Evolutionary conservation across 805 yeast species (phyloP).

Genomic region (Kodamaea restingae): DNA sequence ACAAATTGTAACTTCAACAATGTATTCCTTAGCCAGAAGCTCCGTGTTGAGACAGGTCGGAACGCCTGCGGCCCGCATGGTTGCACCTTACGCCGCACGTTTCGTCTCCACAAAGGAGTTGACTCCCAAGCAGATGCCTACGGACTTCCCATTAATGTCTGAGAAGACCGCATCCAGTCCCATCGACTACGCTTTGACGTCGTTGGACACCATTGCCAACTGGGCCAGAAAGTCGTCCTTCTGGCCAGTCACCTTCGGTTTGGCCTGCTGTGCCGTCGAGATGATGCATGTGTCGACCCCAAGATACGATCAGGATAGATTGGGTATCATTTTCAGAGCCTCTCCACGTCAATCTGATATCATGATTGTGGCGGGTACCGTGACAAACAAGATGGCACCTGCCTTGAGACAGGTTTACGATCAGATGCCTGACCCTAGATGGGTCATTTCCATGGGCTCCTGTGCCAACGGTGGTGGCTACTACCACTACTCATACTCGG

Average conservation of each 20-base stretch:
- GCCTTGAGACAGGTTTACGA: constrained; percentile 89
- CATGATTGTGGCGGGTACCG: constrained; percentile 89
- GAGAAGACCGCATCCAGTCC: constrained; percentile 53
- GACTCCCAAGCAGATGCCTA: constrained; percentile 52
- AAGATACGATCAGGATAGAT: constrained; percentile 86
- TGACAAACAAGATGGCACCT: constrained; percentile 91
- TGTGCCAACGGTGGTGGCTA: constrained; percentile 95
- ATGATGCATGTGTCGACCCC: constrained; percentile 95
- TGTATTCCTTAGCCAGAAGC: constrained; percentile 29
- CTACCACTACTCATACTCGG: constrained; percentile 85
- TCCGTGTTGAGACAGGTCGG: constrained; percentile 18
- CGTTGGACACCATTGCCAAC: constrained; percentile 76
- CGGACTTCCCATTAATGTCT: constrained; percentile 67
- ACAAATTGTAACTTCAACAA: constrained; percentile 7
- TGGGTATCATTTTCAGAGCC: constrained; percentile 90
- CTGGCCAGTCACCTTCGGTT: constrained; percentile 91
- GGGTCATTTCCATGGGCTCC: constrained; percentile 93
- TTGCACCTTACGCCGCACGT: constrained; percentile 18
- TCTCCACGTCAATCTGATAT: constrained; percentile 91
- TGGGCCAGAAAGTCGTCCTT: constrained; percentile 92
- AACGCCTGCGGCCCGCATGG: constrained; percentile 12
- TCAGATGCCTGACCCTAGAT: constrained; percentile 92
- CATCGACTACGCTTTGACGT: constrained; percentile 76
- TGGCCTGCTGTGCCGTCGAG: constrained; percentile 92
- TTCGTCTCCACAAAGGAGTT: constrained; percentile 38